Percentiles rank a stretch among this genome's conserved stretches.
Conservation (phyloP, 352 stramenopile genomes). For the Globisporangium orthogonon region DNA sequence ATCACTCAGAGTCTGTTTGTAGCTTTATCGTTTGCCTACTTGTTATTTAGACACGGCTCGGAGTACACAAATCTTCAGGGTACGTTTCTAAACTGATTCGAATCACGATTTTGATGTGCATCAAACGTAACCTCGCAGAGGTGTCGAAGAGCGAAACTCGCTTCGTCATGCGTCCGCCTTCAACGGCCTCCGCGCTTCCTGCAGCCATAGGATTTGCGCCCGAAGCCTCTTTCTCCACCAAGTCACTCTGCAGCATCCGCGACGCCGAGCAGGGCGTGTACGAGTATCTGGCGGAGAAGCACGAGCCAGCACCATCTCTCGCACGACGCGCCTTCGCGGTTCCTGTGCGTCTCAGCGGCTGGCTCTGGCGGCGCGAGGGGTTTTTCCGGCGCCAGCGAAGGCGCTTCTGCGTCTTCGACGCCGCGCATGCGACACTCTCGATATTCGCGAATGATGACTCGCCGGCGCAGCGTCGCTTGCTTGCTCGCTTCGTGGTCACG, state of each 20-base stretch:
- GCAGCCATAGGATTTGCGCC: too few species aligned
- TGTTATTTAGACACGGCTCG: too few species aligned
- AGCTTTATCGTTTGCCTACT: too few species aligned
- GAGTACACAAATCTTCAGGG: too few species aligned
- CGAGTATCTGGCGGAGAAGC: constrained; percentile 56
- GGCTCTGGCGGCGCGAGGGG: constrained; percentile 50
- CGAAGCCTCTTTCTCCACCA: too few species aligned
- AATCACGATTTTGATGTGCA: too few species aligned
- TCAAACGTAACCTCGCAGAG: too few species aligned
- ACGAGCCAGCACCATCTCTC: constrained; percentile 11
- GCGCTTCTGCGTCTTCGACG: constrained; percentile 59
- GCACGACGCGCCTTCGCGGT: constrained; percentile 11
- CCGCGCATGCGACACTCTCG: constrained; percentile 26
- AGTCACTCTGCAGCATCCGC: constrained; percentile 26
- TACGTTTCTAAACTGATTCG: too few species aligned
- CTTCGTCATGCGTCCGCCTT: too few species aligned
- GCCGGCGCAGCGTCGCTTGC: constrained; percentile 21
- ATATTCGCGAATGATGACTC: constrained; percentile 44
- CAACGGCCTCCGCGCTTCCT: too few species aligned
- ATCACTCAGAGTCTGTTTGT: too few species aligned
- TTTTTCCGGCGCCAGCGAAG: constrained; percentile 32
- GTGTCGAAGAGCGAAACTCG: too few species aligned
- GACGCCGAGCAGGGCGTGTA: constrained; percentile 47
- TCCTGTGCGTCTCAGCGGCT: constrained; percentile 37
- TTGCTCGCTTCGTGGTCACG: constrained; percentile 39